These are phyloP conservation scores for Aquilaria sinensis DNA, from an alignment of 345 rosid genomes.

Conservation along the genomic window DNA sequence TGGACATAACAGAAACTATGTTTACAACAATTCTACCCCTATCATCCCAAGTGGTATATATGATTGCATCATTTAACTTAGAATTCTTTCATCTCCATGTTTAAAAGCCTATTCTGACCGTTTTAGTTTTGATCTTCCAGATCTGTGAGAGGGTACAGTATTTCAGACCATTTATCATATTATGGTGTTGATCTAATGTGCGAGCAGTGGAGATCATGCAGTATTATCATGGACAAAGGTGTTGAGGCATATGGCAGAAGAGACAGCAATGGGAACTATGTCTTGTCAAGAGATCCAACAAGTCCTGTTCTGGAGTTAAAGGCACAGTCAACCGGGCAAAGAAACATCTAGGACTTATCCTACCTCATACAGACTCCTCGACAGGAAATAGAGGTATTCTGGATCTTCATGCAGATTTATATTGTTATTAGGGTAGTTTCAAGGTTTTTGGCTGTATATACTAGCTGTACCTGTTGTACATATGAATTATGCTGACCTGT, in stretches of 20 bases:
- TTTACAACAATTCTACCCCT: not conserved
- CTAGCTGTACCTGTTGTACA: too few relatives aligned
- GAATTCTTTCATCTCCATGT: too few relatives aligned
- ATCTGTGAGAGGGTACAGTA: constrained; percentile 73
- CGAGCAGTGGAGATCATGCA: constrained; percentile 54
- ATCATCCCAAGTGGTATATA: constrained; percentile 2
- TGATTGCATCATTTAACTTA: not conserved
- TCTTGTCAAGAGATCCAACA: constrained; percentile 38
- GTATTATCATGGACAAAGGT: constrained; percentile 42
- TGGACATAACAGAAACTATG: not conserved
- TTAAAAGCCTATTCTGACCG: too few relatives aligned
- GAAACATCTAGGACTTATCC: constrained; percentile 6
- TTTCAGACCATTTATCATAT: constrained; percentile 66
- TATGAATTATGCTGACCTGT: too few relatives aligned
- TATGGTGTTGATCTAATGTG: constrained; percentile 63
- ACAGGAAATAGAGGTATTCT: too few relatives aligned
- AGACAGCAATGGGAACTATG: constrained; percentile 60
- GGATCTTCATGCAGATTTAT: too few relatives aligned
- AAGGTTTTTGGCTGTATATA: too few relatives aligned
- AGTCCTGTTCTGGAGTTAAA: constrained; percentile 23
- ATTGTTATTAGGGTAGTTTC: too few relatives aligned
- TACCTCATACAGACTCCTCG: too few relatives aligned
- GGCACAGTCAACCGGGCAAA: constrained; percentile 9
- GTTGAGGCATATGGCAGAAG: constrained; percentile 31
- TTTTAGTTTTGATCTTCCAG: constrained; percentile 27